A percentile compares a stretch with the other conserved stretches of the same genome.
phyloP scores from a whole-genome alignment of 73 alveolate species.

The Paramecium primaurelia region DNA sequence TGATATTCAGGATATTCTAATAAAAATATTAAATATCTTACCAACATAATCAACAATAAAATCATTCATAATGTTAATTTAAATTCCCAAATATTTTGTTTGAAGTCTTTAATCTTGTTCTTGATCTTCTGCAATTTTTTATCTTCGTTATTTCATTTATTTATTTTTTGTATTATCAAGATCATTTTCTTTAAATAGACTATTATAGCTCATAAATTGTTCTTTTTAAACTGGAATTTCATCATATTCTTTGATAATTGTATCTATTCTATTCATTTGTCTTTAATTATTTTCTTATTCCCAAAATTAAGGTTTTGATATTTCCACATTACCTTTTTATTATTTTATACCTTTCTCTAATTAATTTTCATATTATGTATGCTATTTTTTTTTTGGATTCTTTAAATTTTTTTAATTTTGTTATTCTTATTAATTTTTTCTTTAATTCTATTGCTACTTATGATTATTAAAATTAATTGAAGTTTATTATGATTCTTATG shows the following conservation, averaged over 20 bases:
- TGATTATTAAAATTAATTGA: not conserved
- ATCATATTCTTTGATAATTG: not conserved
- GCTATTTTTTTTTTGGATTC: not conserved
- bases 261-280: not conserved
- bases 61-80: conserved; percentile 27
- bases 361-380: not conserved
- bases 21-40: not conserved
- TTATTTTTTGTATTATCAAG: conserved; percentile 29
- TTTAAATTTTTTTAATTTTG: not conserved
- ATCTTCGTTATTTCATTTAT: not conserved
- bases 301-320: not conserved
- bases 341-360: not conserved
- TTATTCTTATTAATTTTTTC: not conserved
- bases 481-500: not conserved
- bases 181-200: not conserved
- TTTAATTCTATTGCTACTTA: not conserved
- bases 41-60: conserved; percentile 15
- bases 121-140: not conserved
- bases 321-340: not conserved
- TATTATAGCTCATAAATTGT: not conserved
- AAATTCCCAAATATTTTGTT: not conserved
- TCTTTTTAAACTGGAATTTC: not conserved
- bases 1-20: not conserved
- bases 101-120: not conserved
- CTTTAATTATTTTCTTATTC: not conserved